Evolutionary conservation across 2,329 filamentous ascomycete genomes (phyloP), one percentile per base, ranked within the genome.

Genomic region (Colletotrichum lindemuthianum): DNA sequence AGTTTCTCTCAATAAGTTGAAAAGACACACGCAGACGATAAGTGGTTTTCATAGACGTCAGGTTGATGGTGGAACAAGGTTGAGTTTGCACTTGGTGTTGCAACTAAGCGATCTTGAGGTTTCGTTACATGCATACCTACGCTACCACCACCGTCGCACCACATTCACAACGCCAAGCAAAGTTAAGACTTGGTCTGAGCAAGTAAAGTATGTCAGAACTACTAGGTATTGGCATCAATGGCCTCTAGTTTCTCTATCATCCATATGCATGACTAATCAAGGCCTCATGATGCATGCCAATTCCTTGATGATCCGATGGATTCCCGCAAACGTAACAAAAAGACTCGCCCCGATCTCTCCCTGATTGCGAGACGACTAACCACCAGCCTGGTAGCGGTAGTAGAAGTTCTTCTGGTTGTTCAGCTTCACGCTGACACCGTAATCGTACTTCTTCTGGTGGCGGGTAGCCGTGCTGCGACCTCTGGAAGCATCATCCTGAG

Each of bases 391-490:
- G 69, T 80, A 81, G 56, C 76, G 82, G 78, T 85, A 85, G 73
- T 84, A 84, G 77, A 85, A 87, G 70, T 80, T 81, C 74, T 86
- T 85, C 76, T 96, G 92, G 82, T 86, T 86, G 79, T 97, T 97
- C 66, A 81, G 84, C 79, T 97, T 97, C 65, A 81, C 84, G 72
- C 86, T 86, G 81, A 87, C 90, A 73, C 95, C 90, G 72, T 93
- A 85, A 67, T 91, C 85, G 70, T 89, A 89, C 67, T 84, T 84
- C 72, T 86, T 88, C 68, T 84, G 81, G 34, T 86, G 83, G 55
- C 86, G 82, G 68, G 90, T 83, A 70, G 89, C 88, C 61, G 86
- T 81, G 72, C 88, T 91, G 66, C 87, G 83, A 60, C 89, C 88
- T 71, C 90, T 86, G 77, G 90, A 88, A 77, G 95, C 91, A 8